Evolutionary conservation across 306 rosid species (phyloP), one percentile per base, ranked within the genome.

Genomic region (Cucurbita argyrosperma): DNA sequence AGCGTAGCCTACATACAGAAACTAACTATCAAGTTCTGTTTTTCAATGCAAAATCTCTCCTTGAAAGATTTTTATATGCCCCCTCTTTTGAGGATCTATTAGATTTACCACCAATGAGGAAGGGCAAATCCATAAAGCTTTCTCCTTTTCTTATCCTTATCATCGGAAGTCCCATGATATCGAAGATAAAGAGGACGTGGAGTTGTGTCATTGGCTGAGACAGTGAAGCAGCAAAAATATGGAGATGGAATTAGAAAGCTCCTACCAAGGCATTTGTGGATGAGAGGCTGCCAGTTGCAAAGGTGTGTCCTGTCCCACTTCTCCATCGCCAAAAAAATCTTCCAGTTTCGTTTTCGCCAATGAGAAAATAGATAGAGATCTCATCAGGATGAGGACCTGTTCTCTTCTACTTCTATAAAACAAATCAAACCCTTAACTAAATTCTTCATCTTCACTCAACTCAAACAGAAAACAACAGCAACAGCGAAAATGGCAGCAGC

Each of bases 301-400:
- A 8, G 52, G 0, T 43, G 9, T 40, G 45, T 7, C 5, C 5
- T 14, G 19, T 1, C 21, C 58, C 58, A 53, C 10, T 57, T 0
- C 10, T 15, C 38, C 62, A 57, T 57, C 15, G 52, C 35, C 1
- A 4, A 42, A 74, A 74, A 78, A 54, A 79, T 63, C 74, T 67
- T 23, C 57, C 2, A 18, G 42, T 56, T 16, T 62, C 77, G 63
- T 71, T 62, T 62, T 53, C 70, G 26, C 77, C 83, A 80, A 71
- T 76, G 53, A 71, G 55, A 54, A 80, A n/a, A 10, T 61, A 71
- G 77, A 76, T 61, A 74, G 1, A 80, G 80, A 76, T 80, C 14
- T 53, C 76, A 47, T 16, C 46, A 23, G 10, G 84, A 80, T 80
- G 57, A 80, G 70, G 37, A 16, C 63, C 69, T 26, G 26, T 19